Evolutionary conservation across 768 basidiomycete species (phyloP), one percentile per base, ranked within the genome.

Genomic region (Rhodosporidiobolus sp.): DNA sequence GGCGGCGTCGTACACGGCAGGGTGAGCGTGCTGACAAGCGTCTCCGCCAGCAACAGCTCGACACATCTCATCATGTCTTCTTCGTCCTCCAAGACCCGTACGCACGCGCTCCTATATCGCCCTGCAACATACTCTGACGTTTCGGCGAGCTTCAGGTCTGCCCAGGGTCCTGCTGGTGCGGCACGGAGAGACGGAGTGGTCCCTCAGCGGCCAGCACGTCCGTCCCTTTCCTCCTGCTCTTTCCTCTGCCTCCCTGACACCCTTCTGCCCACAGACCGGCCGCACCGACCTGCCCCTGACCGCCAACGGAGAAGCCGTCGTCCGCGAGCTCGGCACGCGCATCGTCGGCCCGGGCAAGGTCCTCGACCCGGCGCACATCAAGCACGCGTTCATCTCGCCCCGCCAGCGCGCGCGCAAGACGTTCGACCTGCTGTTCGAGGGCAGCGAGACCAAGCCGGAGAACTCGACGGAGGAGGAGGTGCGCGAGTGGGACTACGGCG

Each of bases 271-370:
- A 9, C 61, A 95, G 92, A 96, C 94, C 7, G 94, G 94, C 54
- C 85, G 85, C 46, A 86, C 87, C 8, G 93, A 98, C 79, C 94
- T 98, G 63, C 90, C 93, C 32, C 85, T 98, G 65, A 96, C 94
- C 7, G 79, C 82, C 28, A 84, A 85, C 43, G 94, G 94, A 20
- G 89, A 89, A 79, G 82, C 86, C 64, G 86, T 90, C 78, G 86
- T 95, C 69, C 84, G 83, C 68, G 83, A 85, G 50, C 86, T 88
- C 73, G 90, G 89, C 0, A 78, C 83, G 7, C 80, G 84, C 28
- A 84, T 95, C 55, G 88, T 93, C 38, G 92, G 94, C 30, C 83
- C 87, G 49, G 89, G 88, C 70, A 87, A 85, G 75, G 81, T 88
- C 56, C 86, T 98, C 70, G 90, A 96, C 79, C 90, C 92, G 1